A percentile compares a stretch with the other conserved stretches of the same genome.
Conservation (phyloP, 768 basidiomycete species). For the Suillus weaverae region DNA sequence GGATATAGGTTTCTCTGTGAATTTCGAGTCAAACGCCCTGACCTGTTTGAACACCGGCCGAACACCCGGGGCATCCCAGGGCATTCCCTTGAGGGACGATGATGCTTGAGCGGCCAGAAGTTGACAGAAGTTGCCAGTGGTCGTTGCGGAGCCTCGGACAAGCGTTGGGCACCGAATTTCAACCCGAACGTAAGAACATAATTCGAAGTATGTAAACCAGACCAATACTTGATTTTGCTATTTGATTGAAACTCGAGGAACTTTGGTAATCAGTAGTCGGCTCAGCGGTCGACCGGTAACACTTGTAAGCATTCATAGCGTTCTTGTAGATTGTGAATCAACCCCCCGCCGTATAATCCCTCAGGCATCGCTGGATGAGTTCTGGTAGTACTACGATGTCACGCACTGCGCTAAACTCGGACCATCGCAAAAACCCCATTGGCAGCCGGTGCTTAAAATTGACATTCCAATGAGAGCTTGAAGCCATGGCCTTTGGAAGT, state of each 20-base stretch:
- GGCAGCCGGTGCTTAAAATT: background rate
- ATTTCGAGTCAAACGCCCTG: background rate
- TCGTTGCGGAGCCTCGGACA: background rate
- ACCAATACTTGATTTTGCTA: background rate
- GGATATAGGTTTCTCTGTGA: background rate
- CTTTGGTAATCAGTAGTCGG: background rate
- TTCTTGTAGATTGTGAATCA: background rate
- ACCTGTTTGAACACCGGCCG: constrained; percentile 3
- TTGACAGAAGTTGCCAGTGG: background rate
- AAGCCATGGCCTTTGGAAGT: background rate
- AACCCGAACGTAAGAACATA: constrained; percentile 2
- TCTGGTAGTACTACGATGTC: background rate
- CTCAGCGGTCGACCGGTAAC: background rate
- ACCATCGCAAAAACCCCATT: background rate
- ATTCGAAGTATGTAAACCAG: background rate
- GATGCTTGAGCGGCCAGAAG: constrained; percentile 1
- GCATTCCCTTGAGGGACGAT: background rate
- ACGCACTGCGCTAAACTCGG: background rate
- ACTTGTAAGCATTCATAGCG: background rate
- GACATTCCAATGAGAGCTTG: background rate
- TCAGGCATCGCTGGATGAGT: background rate
- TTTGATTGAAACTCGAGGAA: background rate
- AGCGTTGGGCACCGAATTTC: background rate
- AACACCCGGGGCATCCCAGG: background rate
- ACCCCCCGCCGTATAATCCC: background rate